These are phyloP conservation scores for Fusarium acutatum DNA, from an alignment of 2,329 filamentous ascomycete species.

Conservation along the genomic window DNA sequence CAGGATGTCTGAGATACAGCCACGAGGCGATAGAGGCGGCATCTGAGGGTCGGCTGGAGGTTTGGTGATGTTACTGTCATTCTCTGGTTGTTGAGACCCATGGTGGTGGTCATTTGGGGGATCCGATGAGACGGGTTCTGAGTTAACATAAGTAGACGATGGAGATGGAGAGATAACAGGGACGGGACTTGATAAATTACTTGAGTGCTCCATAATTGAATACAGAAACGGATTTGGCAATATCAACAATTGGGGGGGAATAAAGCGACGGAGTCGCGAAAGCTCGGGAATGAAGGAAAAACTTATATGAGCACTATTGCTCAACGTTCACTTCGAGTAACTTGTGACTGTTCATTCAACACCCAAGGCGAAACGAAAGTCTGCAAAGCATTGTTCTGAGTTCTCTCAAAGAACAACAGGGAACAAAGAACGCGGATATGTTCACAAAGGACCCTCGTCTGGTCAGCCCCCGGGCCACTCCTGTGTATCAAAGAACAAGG, in stretches of 20 bases:
- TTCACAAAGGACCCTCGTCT: not conserved
- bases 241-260: not conserved
- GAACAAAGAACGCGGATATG: not conserved
- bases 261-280: not conserved
- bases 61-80: no score
- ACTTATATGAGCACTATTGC: not conserved
- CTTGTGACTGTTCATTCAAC: not conserved
- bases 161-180: not conserved
- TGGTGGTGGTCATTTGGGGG: not conserved
- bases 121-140: not conserved
- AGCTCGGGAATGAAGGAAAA: not conserved
- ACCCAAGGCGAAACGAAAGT: not conserved
- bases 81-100: not conserved
- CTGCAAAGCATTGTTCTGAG: not conserved
- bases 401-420: not conserved
- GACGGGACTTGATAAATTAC: not conserved
- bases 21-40: not conserved
- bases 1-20: not conserved
- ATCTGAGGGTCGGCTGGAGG: not conserved
- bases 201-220: not conserved
- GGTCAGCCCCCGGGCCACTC: not conserved
- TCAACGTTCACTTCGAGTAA: not conserved
- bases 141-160: not conserved
- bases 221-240: not conserved
- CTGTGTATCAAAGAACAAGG: not conserved